phyloP scores from a whole-genome alignment of 257 asterid species.

The Anisodus acutangulus region DNA sequence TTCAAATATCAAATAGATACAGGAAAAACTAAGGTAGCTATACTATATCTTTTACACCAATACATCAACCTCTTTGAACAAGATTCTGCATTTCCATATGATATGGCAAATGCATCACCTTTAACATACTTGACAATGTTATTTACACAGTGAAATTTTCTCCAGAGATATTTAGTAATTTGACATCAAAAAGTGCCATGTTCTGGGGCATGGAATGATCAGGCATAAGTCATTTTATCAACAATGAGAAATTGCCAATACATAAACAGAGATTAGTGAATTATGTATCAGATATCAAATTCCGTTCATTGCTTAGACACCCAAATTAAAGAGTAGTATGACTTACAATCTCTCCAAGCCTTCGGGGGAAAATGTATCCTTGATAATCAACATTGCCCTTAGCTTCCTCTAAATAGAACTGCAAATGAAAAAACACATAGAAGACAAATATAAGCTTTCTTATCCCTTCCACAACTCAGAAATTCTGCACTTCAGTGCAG shows the following conservation, averaged over 20 bases:
- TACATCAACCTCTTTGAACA: not conserved
- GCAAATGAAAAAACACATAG: constrained; percentile 30
- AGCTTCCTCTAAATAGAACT: constrained; percentile 93
- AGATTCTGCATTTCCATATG: not conserved
- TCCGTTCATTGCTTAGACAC: not conserved
- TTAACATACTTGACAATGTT: not conserved
- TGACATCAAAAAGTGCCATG: not conserved
- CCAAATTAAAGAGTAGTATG: not conserved
- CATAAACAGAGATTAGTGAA: not conserved
- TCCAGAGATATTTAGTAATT: not conserved
- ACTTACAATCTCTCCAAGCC: constrained; percentile 80
- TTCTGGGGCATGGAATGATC: not conserved
- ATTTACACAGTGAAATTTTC: not conserved
- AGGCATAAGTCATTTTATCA: not conserved
- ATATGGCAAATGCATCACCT: not conserved
- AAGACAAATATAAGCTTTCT: constrained; percentile 22
- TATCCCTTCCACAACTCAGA: not conserved
- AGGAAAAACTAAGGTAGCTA: not conserved
- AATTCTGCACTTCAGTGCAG: not conserved
- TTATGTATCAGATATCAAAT: no score
- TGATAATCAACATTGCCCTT: constrained; percentile 93
- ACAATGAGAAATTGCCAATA: not conserved
- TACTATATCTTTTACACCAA: not conserved
- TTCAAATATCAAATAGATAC: not conserved
- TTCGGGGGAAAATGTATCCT: constrained; percentile 89